Base-by-base conservation (phyloP, 2,329 filamentous ascomycete species). In the Ilyonectria destructans region DNA sequence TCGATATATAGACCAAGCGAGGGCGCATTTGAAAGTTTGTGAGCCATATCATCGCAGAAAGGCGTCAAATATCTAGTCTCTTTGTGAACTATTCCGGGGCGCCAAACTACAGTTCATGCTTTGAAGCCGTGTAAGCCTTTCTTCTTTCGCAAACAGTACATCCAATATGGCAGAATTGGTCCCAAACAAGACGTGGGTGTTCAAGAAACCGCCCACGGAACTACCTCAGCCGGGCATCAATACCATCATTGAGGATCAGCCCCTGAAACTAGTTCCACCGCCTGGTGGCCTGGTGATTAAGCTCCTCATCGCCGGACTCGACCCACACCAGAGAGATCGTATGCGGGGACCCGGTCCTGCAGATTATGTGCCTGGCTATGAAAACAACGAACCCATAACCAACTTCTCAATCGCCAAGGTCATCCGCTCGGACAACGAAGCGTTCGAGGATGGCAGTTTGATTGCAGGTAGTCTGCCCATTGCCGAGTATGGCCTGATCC, bases 331-430 rank as follows among this genome's bases (percentile, higher is more conserved):
- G 54, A 40, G 54, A 17, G 54, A 56, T 43, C 31, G 54, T 40
- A 56, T 56, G 54, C 54, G 54, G 19, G 54, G 33, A 15, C 15
- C 54, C 7, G 54, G 54, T 12, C 7, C 23, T n/a, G 54, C 12
- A 21, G 33, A 43, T 43, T 56, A 56, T 56, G 54, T 56, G 12
- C 54, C 54, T 40, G 33, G 33, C 54, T 56, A 40, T 23, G 35
- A 40, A 17, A 43, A 23, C 10, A 33, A 43, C 54, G 54, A 56
- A 21, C 31, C 54, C 35, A 56, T 56, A n/a, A 56, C 54, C 33
- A 56, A 56, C 54, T 56, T 56, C 19, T 40, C 33, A 10, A 43
- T 56, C n/a, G 54, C 33, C 54, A 56, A 56, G 54, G 54, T 56
- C 19, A 43, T 56, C 19, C 54, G 54, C 17, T 40, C 54, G 10